Evolutionary conservation across 2,329 filamentous ascomycete species (phyloP), one percentile per base, ranked within the genome.

Genomic region (Cladosporium sp.): DNA sequence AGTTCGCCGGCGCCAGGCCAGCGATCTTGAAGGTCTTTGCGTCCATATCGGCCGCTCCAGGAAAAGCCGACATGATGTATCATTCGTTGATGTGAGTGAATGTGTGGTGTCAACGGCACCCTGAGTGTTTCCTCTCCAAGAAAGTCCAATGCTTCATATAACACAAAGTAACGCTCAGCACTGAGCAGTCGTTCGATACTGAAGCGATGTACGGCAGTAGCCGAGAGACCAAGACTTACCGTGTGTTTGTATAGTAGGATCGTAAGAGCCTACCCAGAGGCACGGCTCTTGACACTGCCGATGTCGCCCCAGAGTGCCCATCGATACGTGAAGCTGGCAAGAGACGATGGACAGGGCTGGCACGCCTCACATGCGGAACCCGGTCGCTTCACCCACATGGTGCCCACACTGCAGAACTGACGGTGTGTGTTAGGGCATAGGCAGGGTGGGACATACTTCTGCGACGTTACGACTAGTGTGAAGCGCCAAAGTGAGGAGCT

Each of bases 1-100:
- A 43, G 13, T 62, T 48, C 30, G 66, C 52, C 27, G 62, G 53
- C 9, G 50, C 54, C 49, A 70, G 60, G 4, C 54, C 59, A 16
- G 36, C 33, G n/a, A 70, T 35, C 12, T 48, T 19, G 18, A 46
- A 51, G 6, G 16, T 15, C 33, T 33, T 38, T 9, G 41, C 15
- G 12, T 33, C 49, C 27, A 45, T 38, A 18, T 42, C 40, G 16
- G 22, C 27, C 36, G 45, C 45, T 33, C 38, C 45, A 22, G 38
- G 30, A 12, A 18, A 22, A 7, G 29, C 7, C 6, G 43, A 47
- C 45, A 48, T 48, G 2, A 33, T 12, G 8, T 12, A 5, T 12
- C 8, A 11, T 8, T 19, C 15, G 19, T 38, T 19, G 7, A 16
- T 16, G 18, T 38, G 16, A 5, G 36, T 13, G 11, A 33, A 9